Evolutionary conservation across 768 basidiomycete species (phyloP), one percentile per base, ranked within the genome.

Genomic region (Boletus bicolor): DNA sequence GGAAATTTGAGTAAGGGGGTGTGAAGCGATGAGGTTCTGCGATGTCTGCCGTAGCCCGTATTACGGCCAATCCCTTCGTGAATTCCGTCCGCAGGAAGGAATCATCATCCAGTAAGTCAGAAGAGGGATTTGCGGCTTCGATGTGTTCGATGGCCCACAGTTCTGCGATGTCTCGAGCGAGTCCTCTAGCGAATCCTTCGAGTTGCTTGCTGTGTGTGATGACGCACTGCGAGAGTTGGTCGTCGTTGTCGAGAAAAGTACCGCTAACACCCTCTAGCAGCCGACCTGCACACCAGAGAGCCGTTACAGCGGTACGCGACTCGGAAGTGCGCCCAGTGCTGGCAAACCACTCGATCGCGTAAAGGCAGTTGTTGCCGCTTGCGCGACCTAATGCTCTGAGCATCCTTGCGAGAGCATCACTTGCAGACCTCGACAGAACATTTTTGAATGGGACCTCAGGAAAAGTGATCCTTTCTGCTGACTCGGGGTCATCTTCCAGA

Each of bases 291-390:
- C 91, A 89, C 93, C 93, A 98, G 24, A 95, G 74, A 3, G 93
- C 93, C 0, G 88, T 79, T 1, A 85, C 82, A 17, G 84, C 80
- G 26, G 74, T 73, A 10, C 63, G 69, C 10, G 75, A 77, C 17
- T 69, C 73, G 24, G 81, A 77, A 35, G 71, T 71, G 43, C 76
- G 72, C 0, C 79, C 79, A 12, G 84, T 75, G 44, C 78, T 79
- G 12, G 83, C 70, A 58, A 96, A 86, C 85, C 96, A 95, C 62
- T 94, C 90, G 5, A 93, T 84, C 8, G 93, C 77, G 57, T 84
- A 90, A 28, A 94, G 73, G 49, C 83, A 84, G 15, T 78, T 75
- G 51, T 90, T 86, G 1, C 86, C 87, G 3, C 80, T 83, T 11
- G 86, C 87, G 17, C 66, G 64, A 3, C 94, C 93, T 26, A 95